Base-by-base conservation (phyloP, 495 filamentous ascomycete genomes). In the Daldinia vernicosa region DNA sequence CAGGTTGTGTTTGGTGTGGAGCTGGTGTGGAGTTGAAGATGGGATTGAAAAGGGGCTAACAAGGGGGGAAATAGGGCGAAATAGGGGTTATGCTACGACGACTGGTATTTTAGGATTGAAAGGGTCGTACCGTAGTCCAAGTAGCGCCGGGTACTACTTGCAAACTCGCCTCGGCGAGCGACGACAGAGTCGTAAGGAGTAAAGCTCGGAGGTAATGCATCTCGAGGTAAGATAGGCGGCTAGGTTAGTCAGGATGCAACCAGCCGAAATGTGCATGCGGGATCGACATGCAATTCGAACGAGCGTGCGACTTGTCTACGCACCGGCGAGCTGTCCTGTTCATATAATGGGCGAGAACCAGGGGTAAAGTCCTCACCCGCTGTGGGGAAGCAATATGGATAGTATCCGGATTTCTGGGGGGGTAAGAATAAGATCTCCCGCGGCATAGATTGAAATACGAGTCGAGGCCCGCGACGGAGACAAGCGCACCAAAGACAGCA, bases 81-180 rank as follows among this genome's bases (percentile, higher is more conserved):
- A 19, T 24, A 17, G 32, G 55, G 35, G 28, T 6, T 37, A 30
- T 47, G 43, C 53, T 53, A 30, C 50, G 12, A 53, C 12, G 50
- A 30, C 6, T 56, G n/a, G 24, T 56, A 56, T 35, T 32, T 28
- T 30, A 53, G n/a, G 51, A 53, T 30, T 1, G 33, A 30, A 17
- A 51, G 24, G 12, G 71, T 61, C 74, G 53, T 45, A 84, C 81
- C 39, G 82, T 75, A 3, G 84, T 86, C 80, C 82, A 83, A 15
- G 84, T 86, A 17, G 76, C 83, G 11, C 85, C 85, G 0, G 85
- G 82, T 9, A 87, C 80, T 43, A 84, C 65, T 58, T 84, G 82
- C 55, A 84, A 55, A 9, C 69, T 79, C 1, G 78, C 78, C 22
- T 58, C 45, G 2, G 77, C 74, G 26, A 76, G 28, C 37, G 74